Conservation (phyloP, 2,329 filamentous ascomycete species). For the Metarhizium robertsii region DNA sequence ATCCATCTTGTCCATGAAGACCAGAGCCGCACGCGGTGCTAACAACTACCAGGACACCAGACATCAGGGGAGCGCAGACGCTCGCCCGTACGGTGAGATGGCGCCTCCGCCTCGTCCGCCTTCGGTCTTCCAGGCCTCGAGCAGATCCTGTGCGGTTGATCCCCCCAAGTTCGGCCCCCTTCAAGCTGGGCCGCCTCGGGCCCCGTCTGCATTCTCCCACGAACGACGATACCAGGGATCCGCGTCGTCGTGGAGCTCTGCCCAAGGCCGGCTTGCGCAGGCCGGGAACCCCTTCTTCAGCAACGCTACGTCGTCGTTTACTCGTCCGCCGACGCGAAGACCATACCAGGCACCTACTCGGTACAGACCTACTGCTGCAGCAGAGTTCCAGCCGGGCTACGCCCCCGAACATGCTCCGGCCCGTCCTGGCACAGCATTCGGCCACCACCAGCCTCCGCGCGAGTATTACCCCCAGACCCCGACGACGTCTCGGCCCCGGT, state of each 20-base stretch:
- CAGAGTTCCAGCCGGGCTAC: conserved; percentile 19
- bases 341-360: conserved; percentile 7
- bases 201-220: conserved; percentile 14
- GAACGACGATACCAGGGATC: conserved; percentile 14
- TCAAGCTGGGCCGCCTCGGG: conserved; percentile 18
- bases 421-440: conserved; percentile 13
- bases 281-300: conserved; percentile 1
- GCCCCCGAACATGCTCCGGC: neutral
- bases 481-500: conserved; percentile 19
- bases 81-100: neutral
- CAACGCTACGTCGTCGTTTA: conserved; percentile 7
- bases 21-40: conserved; percentile 2
- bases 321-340: conserved; percentile 4
- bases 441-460: conserved; percentile 5
- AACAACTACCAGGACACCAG: neutral
- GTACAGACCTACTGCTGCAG: conserved; percentile 22
- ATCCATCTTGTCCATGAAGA: conserved; percentile 17
- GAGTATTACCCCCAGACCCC: conserved; percentile 22
- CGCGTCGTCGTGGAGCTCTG: conserved; percentile 11
- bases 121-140: conserved; percentile 16
- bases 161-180: conserved; percentile 23
- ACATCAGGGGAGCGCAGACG: neutral
- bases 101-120: conserved; percentile 12
- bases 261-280: conserved; percentile 8
- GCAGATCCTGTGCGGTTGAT: conserved; percentile 10